Base-by-base conservation (phyloP, 176 grass and related monocot species). In the Aechmea fasciata region DNA sequence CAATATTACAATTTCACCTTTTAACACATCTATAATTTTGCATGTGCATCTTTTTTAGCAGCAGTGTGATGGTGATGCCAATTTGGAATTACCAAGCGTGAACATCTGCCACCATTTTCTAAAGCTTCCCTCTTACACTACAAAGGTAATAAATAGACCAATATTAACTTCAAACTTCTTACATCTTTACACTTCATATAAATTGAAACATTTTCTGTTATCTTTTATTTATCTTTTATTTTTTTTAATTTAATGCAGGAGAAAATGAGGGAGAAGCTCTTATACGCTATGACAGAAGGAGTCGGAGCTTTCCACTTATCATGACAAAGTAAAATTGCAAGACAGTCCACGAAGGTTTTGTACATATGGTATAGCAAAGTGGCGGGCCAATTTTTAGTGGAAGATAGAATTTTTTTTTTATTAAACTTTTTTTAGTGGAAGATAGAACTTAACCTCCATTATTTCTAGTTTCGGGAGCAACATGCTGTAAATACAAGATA, bases 91-190 rank as follows among this genome's bases (percentile, higher is more conserved):
- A 52, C 81, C 88, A 29, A 91, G 84, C 11, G 88, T 91, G 48
- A 91, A 87, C 51, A 87, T 84, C 14, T 91, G 88, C 54, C 77
- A 74, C 69, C 85, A 91, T 64, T 91, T 71, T 81, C 68, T 91
- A 71, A 91, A 87, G 71, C 88, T 91, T 24, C 88, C 88, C 73
- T 72, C 88, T 17, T 91, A 91, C 78, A 84, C 84, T 22, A 87
- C 88, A 1, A 91, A 91, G 84, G 88, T 91, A 76, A 26, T 50
- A 17, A 12, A 23, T 33, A 54, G 19, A 69, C 71, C 62, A n/a
- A 22, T 48, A 47, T 63, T 65, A 57, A 47, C 20, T 73, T 33
- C 14, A 49, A 47, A 19, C 69, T 15, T 11, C 48, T 15, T n/a
- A 57, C 19, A 4, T 11, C 13, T 13, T n/a, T 14, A 57, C 13